Evolutionary conservation across 2,329 filamentous ascomycete genomes (phyloP), one percentile per base, ranked within the genome.

Genomic region (Biscogniauxia sp.): DNA sequence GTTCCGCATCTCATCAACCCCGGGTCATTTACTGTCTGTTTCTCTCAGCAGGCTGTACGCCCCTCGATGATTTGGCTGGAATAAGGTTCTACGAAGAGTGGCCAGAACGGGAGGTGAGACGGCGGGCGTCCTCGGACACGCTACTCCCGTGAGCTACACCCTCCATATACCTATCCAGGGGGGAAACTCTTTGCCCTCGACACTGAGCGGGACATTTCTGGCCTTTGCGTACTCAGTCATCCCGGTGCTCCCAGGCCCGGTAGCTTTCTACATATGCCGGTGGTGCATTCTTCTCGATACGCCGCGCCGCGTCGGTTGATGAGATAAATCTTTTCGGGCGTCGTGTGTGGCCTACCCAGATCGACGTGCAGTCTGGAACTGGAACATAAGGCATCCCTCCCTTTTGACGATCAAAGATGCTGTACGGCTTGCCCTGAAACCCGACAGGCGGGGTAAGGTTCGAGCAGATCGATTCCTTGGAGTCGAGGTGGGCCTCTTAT

Each of bases 91-190:
- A 32, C 54, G 23, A 60, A 64, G 17, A 60, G 74, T n/a, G 76
- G 74, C 26, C 80, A 74, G 66, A 79, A 88, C n/a, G 0, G 75
- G 70, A 0, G 83, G 83, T 58, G 84, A 87, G 65, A 88, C 83
- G 9, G 83, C 83, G 5, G 85, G 81, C 77, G 54, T 78, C 73
- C 54, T 74, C 69, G 1, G 74, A 74, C 9, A 76, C 74, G 15
- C 67, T 71, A 1, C 80, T 73, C 75, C 81, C 80, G 23, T 75
- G 72, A 0, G 79, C 77, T 6, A 81, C 51, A 2, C 50, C 23
- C 5, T 66, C 56, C 37, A 77, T 61, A 57, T 76, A 84, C 49
- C 68, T 54, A 0, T n/a, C n/a, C n/a, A n/a, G n/a, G 73, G 62
- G 0, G 78, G 79, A 15, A 83, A 65, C 26, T 70, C 11, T 70